These are phyloP conservation scores for Epichloe baconii DNA, from an alignment of 2,329 filamentous ascomycete species.

Conservation along the genomic window DNA sequence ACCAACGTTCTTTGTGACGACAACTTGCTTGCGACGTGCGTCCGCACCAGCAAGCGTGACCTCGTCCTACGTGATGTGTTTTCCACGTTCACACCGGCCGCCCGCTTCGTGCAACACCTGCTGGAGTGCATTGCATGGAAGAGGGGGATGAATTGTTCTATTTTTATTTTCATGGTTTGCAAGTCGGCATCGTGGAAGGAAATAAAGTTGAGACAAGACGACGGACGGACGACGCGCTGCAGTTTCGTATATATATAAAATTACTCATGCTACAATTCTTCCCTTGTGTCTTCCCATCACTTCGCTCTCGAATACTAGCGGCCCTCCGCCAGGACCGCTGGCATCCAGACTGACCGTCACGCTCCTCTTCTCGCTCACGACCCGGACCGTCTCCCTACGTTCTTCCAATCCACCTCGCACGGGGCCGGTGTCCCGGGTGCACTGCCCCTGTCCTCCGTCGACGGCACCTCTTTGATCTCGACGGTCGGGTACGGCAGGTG, in stretches of 20 bases:
- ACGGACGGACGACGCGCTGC: not conserved
- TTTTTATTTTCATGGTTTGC: too few species aligned
- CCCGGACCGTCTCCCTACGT: constrained; percentile 62
- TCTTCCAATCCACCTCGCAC: constrained; percentile 72
- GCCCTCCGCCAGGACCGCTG: constrained; percentile 50
- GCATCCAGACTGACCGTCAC: constrained; percentile 63
- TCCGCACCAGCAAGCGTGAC: too few species aligned
- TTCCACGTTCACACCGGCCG: too few species aligned
- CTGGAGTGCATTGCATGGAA: not conserved
- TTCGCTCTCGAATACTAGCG: constrained; percentile 53
- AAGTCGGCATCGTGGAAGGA: too few species aligned
- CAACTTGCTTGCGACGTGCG: too few species aligned
- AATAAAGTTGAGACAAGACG: too few species aligned
- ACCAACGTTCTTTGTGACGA: too few species aligned
- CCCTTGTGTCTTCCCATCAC: constrained; percentile 16
- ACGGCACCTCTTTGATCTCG: constrained; percentile 54
- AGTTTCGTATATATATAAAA: not conserved
- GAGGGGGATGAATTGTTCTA: not conserved
- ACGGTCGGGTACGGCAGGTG: constrained; percentile 65
- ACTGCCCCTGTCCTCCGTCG: constrained; percentile 16
- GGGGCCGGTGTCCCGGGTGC: constrained; percentile 13
- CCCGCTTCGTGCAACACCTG: too few species aligned
- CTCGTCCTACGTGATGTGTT: too few species aligned
- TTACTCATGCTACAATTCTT: constrained; percentile 24
- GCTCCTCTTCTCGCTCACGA: constrained; percentile 56